phyloP scores from a whole-genome alignment of 1,139 yeast genomes.

The Pichia sp. region DNA sequence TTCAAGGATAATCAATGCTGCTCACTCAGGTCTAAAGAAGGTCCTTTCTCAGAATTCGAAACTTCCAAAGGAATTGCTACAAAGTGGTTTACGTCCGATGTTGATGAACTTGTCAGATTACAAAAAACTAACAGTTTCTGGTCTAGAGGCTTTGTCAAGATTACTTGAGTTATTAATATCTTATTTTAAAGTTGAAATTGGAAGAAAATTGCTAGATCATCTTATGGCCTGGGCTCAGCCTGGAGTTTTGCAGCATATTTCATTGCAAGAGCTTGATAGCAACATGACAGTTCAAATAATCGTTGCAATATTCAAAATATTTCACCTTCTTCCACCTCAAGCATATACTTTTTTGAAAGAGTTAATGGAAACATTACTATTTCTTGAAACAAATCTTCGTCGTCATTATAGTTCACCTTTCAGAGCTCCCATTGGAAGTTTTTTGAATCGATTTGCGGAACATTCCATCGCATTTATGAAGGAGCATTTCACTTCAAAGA shows the following conservation, averaged over 20 bases:
- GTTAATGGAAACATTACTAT: conserved; percentile 67
- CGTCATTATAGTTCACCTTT: conserved; percentile 88
- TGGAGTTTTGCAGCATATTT: conserved; percentile 61
- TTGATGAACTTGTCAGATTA: conserved; percentile 92
- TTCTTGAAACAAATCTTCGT: conserved; percentile 76
- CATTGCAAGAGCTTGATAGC: conserved; percentile 70
- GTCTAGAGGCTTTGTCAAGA: conserved; percentile 86
- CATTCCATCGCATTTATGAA: conserved; percentile 71
- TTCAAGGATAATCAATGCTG: conserved; percentile 85
- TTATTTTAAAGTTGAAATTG: conserved; percentile 94
- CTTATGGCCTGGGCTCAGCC: conserved; percentile 96
- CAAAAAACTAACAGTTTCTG: conserved; percentile 81
- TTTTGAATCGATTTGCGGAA: conserved; percentile 74
- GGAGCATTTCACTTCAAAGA: conserved; percentile 62
- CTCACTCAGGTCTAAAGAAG: conserved; percentile 80
- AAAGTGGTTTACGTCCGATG: conserved; percentile 93
- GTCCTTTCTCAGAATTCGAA: conserved; percentile 84
- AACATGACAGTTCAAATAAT: conserved; percentile 82
- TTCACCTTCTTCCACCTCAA: conserved; percentile 86
- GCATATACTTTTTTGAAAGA: conserved; percentile 92
- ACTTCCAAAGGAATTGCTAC: conserved; percentile 86
- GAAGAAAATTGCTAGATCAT: conserved; percentile 87
- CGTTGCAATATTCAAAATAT: conserved; percentile 85
- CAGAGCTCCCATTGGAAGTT: conserved; percentile 85
- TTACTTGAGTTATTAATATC: conserved; percentile 81